A percentile compares a stretch with the other conserved stretches of the same genome.
Evolutionary conservation across 176 grass and related monocot genomes (phyloP).

Genomic region (Elymus sibiricus): DNA sequence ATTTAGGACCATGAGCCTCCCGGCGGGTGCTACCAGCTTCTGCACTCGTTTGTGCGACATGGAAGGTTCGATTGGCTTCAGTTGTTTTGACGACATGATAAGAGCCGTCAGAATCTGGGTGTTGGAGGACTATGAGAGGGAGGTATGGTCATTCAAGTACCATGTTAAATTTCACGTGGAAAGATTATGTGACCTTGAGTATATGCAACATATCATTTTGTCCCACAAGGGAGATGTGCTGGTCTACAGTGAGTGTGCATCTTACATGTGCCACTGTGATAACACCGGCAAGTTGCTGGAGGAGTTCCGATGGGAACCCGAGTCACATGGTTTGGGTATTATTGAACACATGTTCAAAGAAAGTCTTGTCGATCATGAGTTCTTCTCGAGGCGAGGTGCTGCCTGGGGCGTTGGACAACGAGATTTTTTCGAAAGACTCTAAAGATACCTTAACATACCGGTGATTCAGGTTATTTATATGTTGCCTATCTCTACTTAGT

Average conservation of each 20-base stretch:
- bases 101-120: neutral
- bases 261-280: neutral
- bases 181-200: rapidly evolving
- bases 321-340: neutral
- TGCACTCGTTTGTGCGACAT: neutral
- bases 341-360: neutral
- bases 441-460: neutral
- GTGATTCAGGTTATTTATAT: neutral
- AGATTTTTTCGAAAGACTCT: neutral
- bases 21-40: neutral
- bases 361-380: neutral
- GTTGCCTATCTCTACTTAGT: too few species aligned
- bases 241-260: rapidly evolving
- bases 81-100: neutral
- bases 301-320: neutral
- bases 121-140: neutral
- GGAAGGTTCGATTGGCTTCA: neutral
- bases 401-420: neutral
- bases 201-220: neutral
- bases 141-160: neutral
- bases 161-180: neutral
- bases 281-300: neutral
- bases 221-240: neutral
- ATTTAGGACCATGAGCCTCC: neutral
- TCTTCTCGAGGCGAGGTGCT: neutral